Conservation (phyloP, 495 filamentous ascomycete species). For the Pyrenula aspistea region DNA sequence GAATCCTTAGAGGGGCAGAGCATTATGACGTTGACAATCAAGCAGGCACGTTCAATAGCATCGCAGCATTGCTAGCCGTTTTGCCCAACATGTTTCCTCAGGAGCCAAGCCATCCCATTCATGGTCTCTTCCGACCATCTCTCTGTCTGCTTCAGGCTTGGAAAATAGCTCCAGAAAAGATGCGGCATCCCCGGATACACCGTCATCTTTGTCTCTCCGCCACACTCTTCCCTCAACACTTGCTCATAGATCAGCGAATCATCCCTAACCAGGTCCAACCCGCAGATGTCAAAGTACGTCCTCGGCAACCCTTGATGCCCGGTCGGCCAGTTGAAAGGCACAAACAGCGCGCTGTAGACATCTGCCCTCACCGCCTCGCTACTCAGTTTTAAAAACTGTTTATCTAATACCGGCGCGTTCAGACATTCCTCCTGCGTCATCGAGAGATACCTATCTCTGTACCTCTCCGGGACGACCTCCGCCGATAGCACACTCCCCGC, state of each 20-base stretch:
- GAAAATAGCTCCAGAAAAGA: conserved; percentile 24
- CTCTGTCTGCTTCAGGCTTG: conserved; percentile 2
- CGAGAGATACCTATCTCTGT: conserved; percentile 20
- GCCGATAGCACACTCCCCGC: background rate
- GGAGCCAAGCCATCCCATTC: background rate
- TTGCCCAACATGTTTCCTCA: no score
- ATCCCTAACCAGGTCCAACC: conserved; percentile 26
- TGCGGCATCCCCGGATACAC: conserved; percentile 31
- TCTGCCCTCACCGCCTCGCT: background rate
- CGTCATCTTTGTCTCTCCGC: conserved; percentile 18
- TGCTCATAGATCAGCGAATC: conserved; percentile 28
- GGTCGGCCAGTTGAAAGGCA: conserved; percentile 2
- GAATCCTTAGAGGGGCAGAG: no score
- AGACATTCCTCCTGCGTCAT: conserved; percentile 23
- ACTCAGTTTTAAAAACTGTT: background rate
- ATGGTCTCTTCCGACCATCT: background rate
- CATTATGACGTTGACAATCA: no score
- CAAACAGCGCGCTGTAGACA: background rate
- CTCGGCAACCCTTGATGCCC: conserved; percentile 1
- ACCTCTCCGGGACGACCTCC: conserved; percentile 13
- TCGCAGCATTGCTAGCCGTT: no score
- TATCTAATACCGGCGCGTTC: conserved; percentile 10
- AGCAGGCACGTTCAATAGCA: no score
- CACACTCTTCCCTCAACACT: conserved; percentile 20
- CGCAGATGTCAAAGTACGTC: conserved; percentile 26